Conservation (phyloP, 2,329 filamentous ascomycete species). For the Nemania sp. region DNA sequence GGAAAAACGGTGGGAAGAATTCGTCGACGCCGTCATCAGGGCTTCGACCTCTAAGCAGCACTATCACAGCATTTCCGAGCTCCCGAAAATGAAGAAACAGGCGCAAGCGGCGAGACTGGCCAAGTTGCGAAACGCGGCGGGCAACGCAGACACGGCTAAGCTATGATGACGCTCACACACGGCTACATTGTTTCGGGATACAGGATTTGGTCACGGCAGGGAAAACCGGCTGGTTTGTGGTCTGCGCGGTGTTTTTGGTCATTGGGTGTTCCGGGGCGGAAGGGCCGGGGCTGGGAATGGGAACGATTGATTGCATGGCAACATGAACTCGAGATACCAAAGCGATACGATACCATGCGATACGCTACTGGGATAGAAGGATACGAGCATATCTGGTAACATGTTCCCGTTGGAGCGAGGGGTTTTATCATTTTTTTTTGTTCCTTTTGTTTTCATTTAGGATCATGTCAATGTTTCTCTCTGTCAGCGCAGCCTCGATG, state of each 20-base stretch:
- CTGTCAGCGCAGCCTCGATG: too few species aligned
- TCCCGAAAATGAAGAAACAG: constrained; percentile 42
- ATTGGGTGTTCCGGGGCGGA: neutral
- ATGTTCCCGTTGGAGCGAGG: too few species aligned
- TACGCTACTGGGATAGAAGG: neutral
- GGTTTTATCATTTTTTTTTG: too few species aligned
- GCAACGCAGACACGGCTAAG: neutral
- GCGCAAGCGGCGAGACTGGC: constrained; percentile 39
- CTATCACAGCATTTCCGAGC: neutral
- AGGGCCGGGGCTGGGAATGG: neutral
- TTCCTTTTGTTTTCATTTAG: too few species aligned
- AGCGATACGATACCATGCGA: neutral
- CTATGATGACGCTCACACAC: neutral
- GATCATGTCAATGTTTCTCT: too few species aligned
- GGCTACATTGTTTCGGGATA: neutral
- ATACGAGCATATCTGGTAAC: neutral
- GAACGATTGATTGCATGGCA: neutral
- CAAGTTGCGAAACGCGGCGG: constrained; percentile 6
- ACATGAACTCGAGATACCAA: neutral
- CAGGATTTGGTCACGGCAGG: neutral
- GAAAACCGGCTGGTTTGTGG: neutral
- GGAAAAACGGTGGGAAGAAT: constrained; percentile 57
- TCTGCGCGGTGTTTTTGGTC: neutral
- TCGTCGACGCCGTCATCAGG: constrained; percentile 51
- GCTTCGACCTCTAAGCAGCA: neutral